Evolutionary conservation across 116 monocot species (phyloP).

Genomic region (Zostera marina): DNA sequence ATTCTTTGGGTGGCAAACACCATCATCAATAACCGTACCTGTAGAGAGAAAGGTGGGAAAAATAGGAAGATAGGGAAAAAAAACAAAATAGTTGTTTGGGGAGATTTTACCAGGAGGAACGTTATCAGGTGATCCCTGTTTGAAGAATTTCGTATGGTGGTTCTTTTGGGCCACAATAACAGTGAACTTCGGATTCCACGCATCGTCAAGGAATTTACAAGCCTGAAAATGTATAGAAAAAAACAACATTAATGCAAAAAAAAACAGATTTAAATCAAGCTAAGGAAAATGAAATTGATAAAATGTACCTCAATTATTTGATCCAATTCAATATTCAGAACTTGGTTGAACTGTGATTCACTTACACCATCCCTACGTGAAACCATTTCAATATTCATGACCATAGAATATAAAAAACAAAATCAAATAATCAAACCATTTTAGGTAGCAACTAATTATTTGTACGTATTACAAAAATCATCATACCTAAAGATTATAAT

Average conservation of each 20-base stretch:
- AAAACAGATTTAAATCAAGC: background rate
- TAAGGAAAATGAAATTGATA: too few species aligned
- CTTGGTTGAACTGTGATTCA: slow-evolving; percentile 78
- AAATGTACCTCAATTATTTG: slow-evolving; percentile 70
- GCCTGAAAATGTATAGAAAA: slow-evolving; percentile 23
- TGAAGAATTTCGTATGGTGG: slow-evolving; percentile 89
- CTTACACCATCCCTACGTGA: slow-evolving; percentile 88
- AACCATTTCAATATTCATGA: background rate
- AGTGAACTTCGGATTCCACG: slow-evolving; percentile 65
- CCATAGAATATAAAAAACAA: too few species aligned
- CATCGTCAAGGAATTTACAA: slow-evolving; percentile 67
- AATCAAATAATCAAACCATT: too few species aligned
- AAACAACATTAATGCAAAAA: background rate
- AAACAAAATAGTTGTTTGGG: too few species aligned
- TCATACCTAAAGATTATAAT: slow-evolving; percentile 57
- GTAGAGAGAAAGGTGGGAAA: slow-evolving; percentile 2
- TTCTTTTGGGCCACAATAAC: slow-evolving; percentile 87
- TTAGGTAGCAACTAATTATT: too few species aligned
- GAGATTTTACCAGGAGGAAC: slow-evolving; percentile 52
- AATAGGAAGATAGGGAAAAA: background rate
- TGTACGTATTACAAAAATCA: background rate
- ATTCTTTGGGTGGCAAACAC: slow-evolving; percentile 75
- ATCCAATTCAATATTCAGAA: slow-evolving; percentile 70
- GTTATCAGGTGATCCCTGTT: slow-evolving; percentile 34
- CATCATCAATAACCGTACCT: slow-evolving; percentile 80